Percentiles rank a stretch among this genome's conserved stretches.
These are phyloP conservation scores for Annona squamosa DNA, from an alignment of 164 flowering plant genomes.

Conservation along the genomic window DNA sequence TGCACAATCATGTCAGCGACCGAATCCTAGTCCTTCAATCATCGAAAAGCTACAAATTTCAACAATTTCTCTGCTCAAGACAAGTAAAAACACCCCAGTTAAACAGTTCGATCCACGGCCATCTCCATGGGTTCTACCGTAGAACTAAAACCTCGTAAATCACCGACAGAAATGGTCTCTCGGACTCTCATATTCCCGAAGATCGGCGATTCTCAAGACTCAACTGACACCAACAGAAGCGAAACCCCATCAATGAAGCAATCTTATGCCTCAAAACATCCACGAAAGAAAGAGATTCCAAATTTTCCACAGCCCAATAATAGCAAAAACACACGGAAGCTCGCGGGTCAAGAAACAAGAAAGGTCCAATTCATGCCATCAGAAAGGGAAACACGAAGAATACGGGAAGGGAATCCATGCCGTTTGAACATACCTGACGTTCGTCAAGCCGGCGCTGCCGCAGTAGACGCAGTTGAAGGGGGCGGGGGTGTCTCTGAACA, in stretches of 20 bases:
- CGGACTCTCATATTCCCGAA: too few relatives aligned
- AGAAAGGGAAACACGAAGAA: background rate
- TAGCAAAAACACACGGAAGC: background rate
- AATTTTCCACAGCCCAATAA: background rate
- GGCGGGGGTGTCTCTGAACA: conserved; percentile 82
- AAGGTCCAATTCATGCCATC: background rate
- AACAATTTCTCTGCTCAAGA: too few relatives aligned
- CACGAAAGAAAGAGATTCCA: background rate
- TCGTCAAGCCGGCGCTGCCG: conserved; percentile 50
- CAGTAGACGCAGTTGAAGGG: conserved; percentile 73
- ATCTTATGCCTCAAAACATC: background rate
- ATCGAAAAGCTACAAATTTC: background rate
- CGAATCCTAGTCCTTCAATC: background rate
- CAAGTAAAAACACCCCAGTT: too few relatives aligned
- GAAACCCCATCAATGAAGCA: background rate
- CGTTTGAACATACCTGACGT: conserved; percentile 38
- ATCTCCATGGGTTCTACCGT: too few relatives aligned
- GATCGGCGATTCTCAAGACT: background rate
- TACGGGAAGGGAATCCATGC: too few relatives aligned
- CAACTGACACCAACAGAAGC: background rate
- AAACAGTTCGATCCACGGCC: too few relatives aligned
- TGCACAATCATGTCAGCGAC: background rate
- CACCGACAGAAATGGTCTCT: too few relatives aligned
- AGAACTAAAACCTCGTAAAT: too few relatives aligned
- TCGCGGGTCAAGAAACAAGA: background rate